Percentiles rank a stretch among this genome's conserved stretches.
Evolutionary conservation across 441 rosid species (phyloP).

Genomic region (Erysimum pusillum): DNA sequence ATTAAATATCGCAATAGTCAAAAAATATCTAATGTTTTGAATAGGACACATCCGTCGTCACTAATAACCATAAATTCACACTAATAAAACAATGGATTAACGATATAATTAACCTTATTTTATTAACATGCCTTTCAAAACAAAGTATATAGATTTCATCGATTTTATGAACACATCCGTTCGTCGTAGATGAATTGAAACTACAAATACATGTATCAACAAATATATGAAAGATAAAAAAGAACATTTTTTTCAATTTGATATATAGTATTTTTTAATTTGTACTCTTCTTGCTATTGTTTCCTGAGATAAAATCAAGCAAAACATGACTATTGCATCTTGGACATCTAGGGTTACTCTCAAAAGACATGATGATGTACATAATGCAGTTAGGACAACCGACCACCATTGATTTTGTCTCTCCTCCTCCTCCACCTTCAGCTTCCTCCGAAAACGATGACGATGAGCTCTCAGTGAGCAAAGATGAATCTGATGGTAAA

Average conservation of each 20-base stretch:
- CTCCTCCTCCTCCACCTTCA: slow-evolving; percentile 49
- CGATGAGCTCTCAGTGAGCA: slow-evolving; percentile 41
- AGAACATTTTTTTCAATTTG: no score
- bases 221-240: background rate
- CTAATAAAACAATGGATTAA: background rate
- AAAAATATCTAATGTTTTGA: slow-evolving; percentile 23
- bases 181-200: slow-evolving; percentile 18
- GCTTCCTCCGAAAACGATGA: slow-evolving; percentile 53
- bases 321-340: slow-evolving; percentile 65
- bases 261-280: no score
- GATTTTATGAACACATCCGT: slow-evolving; percentile 18
- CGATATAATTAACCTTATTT: background rate
- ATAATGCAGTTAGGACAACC: slow-evolving; percentile 66
- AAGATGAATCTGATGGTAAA: slow-evolving; percentile 45
- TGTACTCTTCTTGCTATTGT: slow-evolving; percentile 37
- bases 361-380: slow-evolving; percentile 60
- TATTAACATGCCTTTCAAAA: background rate
- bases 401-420: slow-evolving; percentile 53
- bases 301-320: slow-evolving; percentile 54
- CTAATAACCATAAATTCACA: slow-evolving; percentile 8
- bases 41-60: slow-evolving; percentile 28
- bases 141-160: slow-evolving; percentile 1
- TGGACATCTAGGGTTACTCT: slow-evolving; percentile 61
- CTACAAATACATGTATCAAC: slow-evolving; percentile 23
- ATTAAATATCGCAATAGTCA: slow-evolving; percentile 27